Percentiles rank a stretch among this genome's conserved stretches.
Conservation (phyloP, 140 eudicot species). For the Oenanthe javanica region DNA sequence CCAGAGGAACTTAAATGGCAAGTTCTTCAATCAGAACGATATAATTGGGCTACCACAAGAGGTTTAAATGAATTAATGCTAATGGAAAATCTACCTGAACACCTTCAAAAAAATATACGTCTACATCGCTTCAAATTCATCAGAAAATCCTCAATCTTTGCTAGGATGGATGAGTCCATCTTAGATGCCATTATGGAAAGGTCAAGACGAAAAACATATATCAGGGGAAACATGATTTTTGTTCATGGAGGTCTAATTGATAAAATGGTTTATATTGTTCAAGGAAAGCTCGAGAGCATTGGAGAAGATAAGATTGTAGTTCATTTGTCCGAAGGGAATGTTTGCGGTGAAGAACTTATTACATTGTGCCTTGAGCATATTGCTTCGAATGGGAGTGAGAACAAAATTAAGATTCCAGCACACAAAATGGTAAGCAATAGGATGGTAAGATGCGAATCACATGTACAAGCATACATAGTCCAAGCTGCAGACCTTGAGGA, state of each 20-base stretch:
- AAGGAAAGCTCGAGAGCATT: slow-evolving; percentile 60
- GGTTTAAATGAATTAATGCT: too few species aligned
- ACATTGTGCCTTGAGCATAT: slow-evolving; percentile 70
- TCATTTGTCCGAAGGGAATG: slow-evolving; percentile 52
- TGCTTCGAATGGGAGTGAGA: slow-evolving; percentile 46
- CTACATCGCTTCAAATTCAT: too few species aligned
- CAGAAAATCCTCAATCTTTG: too few species aligned
- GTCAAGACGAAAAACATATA: slow-evolving; percentile 55
- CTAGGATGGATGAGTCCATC: slow-evolving; percentile 50
- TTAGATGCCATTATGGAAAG: slow-evolving; percentile 70
- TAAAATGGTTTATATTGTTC: slow-evolving; percentile 73
- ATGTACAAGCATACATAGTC: slow-evolving; percentile 35
- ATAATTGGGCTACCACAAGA: too few species aligned
- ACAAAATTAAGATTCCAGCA: slow-evolving; percentile 31
- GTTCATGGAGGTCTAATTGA: slow-evolving; percentile 50
- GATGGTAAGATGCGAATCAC: slow-evolving; percentile 23
- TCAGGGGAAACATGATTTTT: slow-evolving; percentile 48
- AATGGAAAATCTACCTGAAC: too few species aligned
- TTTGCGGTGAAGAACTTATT: slow-evolving; percentile 83
- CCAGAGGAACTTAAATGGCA: too few species aligned
- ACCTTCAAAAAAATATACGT: too few species aligned
- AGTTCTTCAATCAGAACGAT: too few species aligned
- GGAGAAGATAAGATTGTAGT: slow-evolving; percentile 46
- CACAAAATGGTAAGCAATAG: slow-evolving; percentile 53
- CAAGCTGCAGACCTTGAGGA: slow-evolving; percentile 38